These are phyloP conservation scores for Fusarium chaquense DNA, from an alignment of 2,329 filamentous ascomycete genomes.

Conservation along the genomic window DNA sequence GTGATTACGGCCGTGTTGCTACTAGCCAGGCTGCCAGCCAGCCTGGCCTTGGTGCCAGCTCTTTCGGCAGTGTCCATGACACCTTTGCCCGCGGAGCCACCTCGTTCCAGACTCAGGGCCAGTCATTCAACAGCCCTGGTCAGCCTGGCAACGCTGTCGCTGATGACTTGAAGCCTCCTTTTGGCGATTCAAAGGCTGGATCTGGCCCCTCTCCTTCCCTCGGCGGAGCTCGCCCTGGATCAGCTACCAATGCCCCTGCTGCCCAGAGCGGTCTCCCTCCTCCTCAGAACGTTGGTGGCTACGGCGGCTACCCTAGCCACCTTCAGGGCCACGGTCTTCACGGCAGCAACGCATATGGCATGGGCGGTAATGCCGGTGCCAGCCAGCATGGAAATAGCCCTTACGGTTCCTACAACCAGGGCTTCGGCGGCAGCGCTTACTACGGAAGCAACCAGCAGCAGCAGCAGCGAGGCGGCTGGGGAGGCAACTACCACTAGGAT, in stretches of 20 bases:
- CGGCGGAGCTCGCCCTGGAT: slow-evolving; percentile 67
- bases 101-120: slow-evolving; percentile 67
- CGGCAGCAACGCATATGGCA: slow-evolving; percentile 66
- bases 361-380: slow-evolving; percentile 63
- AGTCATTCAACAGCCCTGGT: slow-evolving; percentile 64
- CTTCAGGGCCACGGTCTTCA: slow-evolving; percentile 66
- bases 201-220: slow-evolving; percentile 69
- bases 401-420: slow-evolving; percentile 66
- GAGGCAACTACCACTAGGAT: slow-evolving; percentile 68
- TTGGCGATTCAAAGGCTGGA: slow-evolving; percentile 66
- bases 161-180: slow-evolving; percentile 69
- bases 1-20: slow-evolving; percentile 66
- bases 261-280: slow-evolving; percentile 67
- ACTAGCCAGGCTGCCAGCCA: slow-evolving; percentile 64
- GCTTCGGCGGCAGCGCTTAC: slow-evolving; percentile 62
- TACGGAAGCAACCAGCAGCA: slow-evolving; percentile 56
- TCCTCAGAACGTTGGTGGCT: slow-evolving; percentile 66
- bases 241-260: slow-evolving; percentile 65
- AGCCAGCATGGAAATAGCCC: slow-evolving; percentile 66
- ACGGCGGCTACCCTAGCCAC: slow-evolving; percentile 68
- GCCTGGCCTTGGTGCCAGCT: slow-evolving; percentile 62
- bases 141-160: slow-evolving; percentile 59
- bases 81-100: slow-evolving; percentile 66
- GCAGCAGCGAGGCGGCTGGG: slow-evolving; percentile 65
- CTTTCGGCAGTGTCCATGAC: slow-evolving; percentile 67